These are phyloP conservation scores for Balakata baccata DNA, from an alignment of 345 rosid species.

Conservation along the genomic window DNA sequence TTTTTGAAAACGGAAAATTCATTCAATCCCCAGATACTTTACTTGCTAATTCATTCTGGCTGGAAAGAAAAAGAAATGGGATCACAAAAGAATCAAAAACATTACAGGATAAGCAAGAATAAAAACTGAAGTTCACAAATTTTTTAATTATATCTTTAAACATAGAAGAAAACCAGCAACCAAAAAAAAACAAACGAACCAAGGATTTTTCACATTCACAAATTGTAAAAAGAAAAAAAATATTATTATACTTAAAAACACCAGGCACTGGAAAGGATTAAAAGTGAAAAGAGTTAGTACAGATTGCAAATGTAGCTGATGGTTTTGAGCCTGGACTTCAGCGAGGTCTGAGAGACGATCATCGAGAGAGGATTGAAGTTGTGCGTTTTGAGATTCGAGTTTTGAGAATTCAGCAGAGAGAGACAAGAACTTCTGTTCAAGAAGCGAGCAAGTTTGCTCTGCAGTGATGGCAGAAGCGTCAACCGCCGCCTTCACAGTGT, in stretches of 20 bases:
- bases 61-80: not conserved
- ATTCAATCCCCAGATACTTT: not conserved
- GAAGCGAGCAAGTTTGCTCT: slow-evolving; percentile 91
- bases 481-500: slow-evolving; percentile 68
- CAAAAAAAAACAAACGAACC: too few species aligned
- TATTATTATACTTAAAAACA: too few species aligned
- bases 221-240: too few species aligned
- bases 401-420: slow-evolving; percentile 57
- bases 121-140: not conserved
- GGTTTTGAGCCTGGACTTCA: slow-evolving; percentile 69
- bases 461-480: slow-evolving; percentile 89
- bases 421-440: slow-evolving; percentile 88
- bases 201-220: too few species aligned
- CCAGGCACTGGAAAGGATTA: not conserved
- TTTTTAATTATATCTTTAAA: too few species aligned
- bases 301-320: slow-evolving; percentile 72
- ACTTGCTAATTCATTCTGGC: not conserved
- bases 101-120: not conserved
- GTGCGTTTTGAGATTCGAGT: slow-evolving; percentile 58
- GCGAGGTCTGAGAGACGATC: slow-evolving; percentile 63
- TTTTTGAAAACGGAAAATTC: not conserved
- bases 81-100: not conserved
- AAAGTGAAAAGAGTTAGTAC: slow-evolving; percentile 23
- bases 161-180: too few species aligned
- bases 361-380: slow-evolving; percentile 69